phyloP scores from a whole-genome alignment of 768 basidiomycete genomes.

The Boletus subcaerulescens region DNA sequence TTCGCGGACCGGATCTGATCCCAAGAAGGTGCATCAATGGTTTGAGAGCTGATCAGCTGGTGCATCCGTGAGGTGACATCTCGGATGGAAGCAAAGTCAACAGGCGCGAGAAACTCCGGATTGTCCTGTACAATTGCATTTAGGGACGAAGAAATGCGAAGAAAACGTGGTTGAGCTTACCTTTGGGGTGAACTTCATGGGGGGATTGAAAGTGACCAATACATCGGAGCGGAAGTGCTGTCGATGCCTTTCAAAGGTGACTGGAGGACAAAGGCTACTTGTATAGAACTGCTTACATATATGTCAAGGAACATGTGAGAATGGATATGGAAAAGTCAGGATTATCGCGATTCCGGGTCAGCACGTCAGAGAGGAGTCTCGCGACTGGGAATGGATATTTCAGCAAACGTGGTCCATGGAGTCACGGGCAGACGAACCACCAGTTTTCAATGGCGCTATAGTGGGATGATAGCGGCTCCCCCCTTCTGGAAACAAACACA shows the following conservation, averaged over 20 bases:
- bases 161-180: conserved; percentile 28
- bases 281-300: conserved; percentile 49
- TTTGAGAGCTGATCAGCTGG: conserved; percentile 69
- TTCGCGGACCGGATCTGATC: conserved; percentile 71
- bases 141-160: background rate
- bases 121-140: conserved; percentile 45
- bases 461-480: conserved; percentile 81
- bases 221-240: conserved; percentile 89
- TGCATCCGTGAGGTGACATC: conserved; percentile 60
- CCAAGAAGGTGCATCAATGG: conserved; percentile 86
- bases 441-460: conserved; percentile 87
- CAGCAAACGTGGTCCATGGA: background rate
- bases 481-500: conserved; percentile 86
- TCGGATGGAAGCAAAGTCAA: conserved; percentile 60
- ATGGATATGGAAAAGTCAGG: conserved; percentile 71
- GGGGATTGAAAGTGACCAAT: conserved; percentile 75
- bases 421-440: conserved; percentile 47
- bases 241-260: conserved; percentile 54
- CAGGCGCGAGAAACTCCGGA: conserved; percentile 68
- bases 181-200: conserved; percentile 63
- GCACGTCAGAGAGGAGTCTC: conserved; percentile 73
- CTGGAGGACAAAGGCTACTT: background rate
- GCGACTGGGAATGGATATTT: conserved; percentile 49
- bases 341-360: conserved; percentile 65
- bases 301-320: conserved; percentile 77